These are phyloP conservation scores for Phytophthora citrophthora DNA, from an alignment of 352 stramenopile species.

Conservation along the genomic window DNA sequence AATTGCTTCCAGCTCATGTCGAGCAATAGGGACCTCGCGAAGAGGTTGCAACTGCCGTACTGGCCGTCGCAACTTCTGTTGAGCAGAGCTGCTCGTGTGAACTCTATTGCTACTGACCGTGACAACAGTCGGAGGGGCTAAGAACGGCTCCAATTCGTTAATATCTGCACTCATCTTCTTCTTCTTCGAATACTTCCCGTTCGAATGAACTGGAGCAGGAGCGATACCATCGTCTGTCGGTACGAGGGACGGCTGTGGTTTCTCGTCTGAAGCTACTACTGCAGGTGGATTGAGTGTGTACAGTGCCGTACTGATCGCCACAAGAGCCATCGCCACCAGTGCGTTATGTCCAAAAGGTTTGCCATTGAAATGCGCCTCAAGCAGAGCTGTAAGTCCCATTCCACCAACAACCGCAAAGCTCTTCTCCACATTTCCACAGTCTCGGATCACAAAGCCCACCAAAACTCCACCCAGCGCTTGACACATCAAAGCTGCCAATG, in stretches of 20 bases:
- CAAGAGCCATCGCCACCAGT: constrained; percentile 64
- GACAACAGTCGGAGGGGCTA: constrained; percentile 27
- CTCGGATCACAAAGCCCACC: constrained; percentile 86
- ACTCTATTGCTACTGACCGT: constrained; percentile 35
- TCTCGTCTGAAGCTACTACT: constrained; percentile 21
- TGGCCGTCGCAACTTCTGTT: constrained; percentile 32
- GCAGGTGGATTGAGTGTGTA: constrained; percentile 76
- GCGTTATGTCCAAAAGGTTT: constrained; percentile 73
- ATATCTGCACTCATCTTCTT: constrained; percentile 48
- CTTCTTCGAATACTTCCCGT: constrained; percentile 35
- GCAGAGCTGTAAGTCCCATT: constrained; percentile 78
- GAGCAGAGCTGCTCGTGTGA: constrained; percentile 27
- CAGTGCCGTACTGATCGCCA: constrained; percentile 63
- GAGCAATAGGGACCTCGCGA: constrained; percentile 2
- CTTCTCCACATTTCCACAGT: constrained; percentile 87
- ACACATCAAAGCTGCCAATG: constrained; percentile 69
- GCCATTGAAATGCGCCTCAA: constrained; percentile 72
- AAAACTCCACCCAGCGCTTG: constrained; percentile 75
- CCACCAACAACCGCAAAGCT: constrained; percentile 83
- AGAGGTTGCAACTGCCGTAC: constrained; percentile 25
- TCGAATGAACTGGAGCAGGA: constrained; percentile 6
- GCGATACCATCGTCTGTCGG: constrained; percentile 6
- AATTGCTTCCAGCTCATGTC: constrained; percentile 24
- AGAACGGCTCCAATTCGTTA: constrained; percentile 47
- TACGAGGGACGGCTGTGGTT: constrained; percentile 17